Conservation (phyloP, 352 stramenopile species). For the Lagenidium giganteum region DNA sequence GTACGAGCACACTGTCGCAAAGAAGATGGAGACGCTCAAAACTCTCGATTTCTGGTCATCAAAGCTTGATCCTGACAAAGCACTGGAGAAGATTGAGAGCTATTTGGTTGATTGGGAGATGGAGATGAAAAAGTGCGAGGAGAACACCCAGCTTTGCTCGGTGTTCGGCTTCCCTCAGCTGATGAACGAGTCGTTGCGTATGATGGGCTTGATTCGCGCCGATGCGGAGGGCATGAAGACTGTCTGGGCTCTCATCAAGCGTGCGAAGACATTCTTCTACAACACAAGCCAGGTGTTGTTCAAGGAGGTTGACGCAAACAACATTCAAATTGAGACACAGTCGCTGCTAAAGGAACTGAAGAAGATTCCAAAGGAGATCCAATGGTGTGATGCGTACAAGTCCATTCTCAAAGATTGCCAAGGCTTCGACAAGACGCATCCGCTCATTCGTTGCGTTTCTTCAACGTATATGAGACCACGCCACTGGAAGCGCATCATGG, state of each 20-base stretch:
- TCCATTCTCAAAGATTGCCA: constrained; percentile 76
- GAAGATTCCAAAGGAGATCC: constrained; percentile 89
- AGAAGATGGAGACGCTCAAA: constrained; percentile 78
- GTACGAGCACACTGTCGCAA: constrained; percentile 89
- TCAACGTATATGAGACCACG: constrained; percentile 89
- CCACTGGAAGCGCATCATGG: constrained; percentile 92
- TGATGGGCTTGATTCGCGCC: constrained; percentile 86
- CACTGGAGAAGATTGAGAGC: constrained; percentile 77
- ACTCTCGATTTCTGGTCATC: constrained; percentile 83
- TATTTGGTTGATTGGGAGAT: constrained; percentile 82
- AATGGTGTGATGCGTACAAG: constrained; percentile 90
- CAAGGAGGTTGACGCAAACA: constrained; percentile 88
- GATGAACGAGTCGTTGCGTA: constrained; percentile 86
- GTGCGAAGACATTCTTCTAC: constrained; percentile 65
- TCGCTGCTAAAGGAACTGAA: constrained; percentile 92
- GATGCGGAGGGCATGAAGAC: constrained; percentile 75
- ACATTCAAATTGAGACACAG: constrained; percentile 94
- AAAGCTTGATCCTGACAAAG: constrained; percentile 73
- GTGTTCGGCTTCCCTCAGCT: constrained; percentile 94
- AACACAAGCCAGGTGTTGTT: constrained; percentile 84
- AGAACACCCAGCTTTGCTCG: constrained; percentile 88
- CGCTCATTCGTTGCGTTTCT: constrained; percentile 68
- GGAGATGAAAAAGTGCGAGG: constrained; percentile 89
- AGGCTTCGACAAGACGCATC: constrained; percentile 82
- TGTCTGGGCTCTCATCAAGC: constrained; percentile 79